Percentiles rank a stretch among this genome's conserved stretches.
phyloP scores from a whole-genome alignment of 139 green algal species.

The Gonium pectorale region DNA sequence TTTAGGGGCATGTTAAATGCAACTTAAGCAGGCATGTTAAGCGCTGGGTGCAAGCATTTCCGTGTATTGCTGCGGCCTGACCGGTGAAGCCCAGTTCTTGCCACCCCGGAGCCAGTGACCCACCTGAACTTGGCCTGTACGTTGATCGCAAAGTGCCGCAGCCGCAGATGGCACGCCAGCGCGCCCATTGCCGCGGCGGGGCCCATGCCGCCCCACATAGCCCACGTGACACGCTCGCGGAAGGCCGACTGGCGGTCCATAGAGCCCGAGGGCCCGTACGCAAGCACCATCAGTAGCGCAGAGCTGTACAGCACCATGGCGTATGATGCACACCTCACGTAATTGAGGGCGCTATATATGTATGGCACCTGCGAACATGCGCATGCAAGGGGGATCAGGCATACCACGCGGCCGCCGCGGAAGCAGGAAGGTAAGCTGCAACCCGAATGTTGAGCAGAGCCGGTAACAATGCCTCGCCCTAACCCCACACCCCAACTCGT shows the following conservation, averaged over 20 bases:
- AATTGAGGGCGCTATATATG: conserved; percentile 19
- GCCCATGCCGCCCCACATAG: conserved; percentile 11
- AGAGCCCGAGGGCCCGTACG: not conserved
- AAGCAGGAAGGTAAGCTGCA: too few relatives aligned
- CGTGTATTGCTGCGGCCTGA: too few relatives aligned
- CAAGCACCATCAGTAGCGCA: not conserved
- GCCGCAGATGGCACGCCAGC: not conserved
- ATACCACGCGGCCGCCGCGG: too few relatives aligned
- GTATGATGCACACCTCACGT: conserved; percentile 9
- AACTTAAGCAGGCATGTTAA: too few relatives aligned
- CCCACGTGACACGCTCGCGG: not conserved
- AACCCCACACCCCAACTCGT: too few relatives aligned
- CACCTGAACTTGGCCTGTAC: conserved; percentile 16
- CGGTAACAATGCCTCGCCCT: too few relatives aligned
- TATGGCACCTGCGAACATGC: conserved; percentile 26
- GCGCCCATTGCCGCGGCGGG: not conserved
- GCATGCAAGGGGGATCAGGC: too few relatives aligned
- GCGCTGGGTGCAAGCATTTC: too few relatives aligned
- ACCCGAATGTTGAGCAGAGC: too few relatives aligned
- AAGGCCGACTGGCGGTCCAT: not conserved
- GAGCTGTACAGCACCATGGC: conserved; percentile 26
- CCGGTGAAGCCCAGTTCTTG: too few relatives aligned
- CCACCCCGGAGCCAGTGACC: too few relatives aligned
- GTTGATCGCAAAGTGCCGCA: not conserved
- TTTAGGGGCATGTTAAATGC: too few relatives aligned